Conservation (phyloP, 2,329 filamentous ascomycete species). For the Simplicillium sp. region DNA sequence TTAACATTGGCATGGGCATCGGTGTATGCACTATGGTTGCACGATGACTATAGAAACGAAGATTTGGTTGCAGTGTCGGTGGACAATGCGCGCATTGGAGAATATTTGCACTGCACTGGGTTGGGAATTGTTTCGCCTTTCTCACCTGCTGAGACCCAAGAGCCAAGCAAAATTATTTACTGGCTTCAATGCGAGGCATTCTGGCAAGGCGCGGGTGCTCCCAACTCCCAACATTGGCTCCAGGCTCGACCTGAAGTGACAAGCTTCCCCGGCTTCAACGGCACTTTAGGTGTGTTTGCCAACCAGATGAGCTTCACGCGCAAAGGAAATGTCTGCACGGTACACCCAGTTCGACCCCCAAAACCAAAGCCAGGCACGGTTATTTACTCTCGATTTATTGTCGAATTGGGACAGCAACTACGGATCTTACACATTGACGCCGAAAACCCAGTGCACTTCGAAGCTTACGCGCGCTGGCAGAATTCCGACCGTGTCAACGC, state of each 20-base stretch:
- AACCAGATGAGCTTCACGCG: conserved; percentile 16
- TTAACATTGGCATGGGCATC: conserved; percentile 4
- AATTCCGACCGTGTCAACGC: conserved; percentile 18
- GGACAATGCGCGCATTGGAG: conserved; percentile 1
- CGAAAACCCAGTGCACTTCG: conserved; percentile 13
- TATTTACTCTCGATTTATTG: conserved; percentile 16
- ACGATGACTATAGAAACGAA: conserved; percentile 4
- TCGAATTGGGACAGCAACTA: conserved; percentile 14
- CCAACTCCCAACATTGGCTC: conserved; percentile 15
- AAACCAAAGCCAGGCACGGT: conserved; percentile 14
- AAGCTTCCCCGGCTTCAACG: conserved; percentile 14
- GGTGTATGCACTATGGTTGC: conserved; percentile 8
- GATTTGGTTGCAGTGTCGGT: conserved; percentile 6
- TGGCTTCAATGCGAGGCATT: conserved; percentile 14
- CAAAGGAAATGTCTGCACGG: conserved; percentile 17
- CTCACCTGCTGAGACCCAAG: background rate
- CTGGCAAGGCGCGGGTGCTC: conserved; percentile 16
- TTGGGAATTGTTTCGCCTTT: conserved; percentile 1
- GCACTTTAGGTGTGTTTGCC: conserved; percentile 12
- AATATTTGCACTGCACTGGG: background rate
- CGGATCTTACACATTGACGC: conserved; percentile 16
- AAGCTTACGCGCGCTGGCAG: conserved; percentile 15
- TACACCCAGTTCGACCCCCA: conserved; percentile 15
- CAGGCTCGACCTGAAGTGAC: conserved; percentile 13
- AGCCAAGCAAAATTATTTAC: conserved; percentile 5